Conservation (phyloP, 371 early-diverging fungal genomes). For the Mortierella sp. region DNA sequence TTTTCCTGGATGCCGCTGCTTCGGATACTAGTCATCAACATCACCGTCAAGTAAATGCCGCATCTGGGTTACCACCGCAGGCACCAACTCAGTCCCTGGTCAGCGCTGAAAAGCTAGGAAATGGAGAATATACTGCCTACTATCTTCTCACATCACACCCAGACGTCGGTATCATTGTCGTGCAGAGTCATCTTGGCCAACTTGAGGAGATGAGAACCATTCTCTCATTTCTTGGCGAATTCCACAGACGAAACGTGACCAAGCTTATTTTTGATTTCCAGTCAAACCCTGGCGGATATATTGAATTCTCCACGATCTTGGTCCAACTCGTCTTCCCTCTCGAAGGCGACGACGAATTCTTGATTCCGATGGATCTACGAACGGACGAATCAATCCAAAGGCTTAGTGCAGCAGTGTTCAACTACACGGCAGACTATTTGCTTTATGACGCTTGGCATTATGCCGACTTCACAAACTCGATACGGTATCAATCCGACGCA, state of each 20-base stretch:
- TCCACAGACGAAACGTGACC: constrained; percentile 18
- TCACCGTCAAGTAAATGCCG: too few species aligned
- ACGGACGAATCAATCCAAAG: constrained; percentile 16
- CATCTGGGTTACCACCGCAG: too few species aligned
- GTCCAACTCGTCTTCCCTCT: constrained; percentile 28
- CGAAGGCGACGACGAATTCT: not conserved
- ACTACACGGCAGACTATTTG: not conserved
- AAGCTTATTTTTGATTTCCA: constrained; percentile 40
- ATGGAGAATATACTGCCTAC: constrained; percentile 24
- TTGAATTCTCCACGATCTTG: constrained; percentile 18
- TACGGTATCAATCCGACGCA: constrained; percentile 10
- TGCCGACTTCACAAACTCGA: not conserved
- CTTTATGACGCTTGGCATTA: constrained; percentile 15
- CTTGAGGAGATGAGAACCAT: not conserved
- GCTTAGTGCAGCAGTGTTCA: constrained; percentile 1
- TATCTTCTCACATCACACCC: constrained; percentile 36
- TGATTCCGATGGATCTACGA: constrained; percentile 16
- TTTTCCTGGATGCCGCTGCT: not conserved
- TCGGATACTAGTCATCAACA: too few species aligned
- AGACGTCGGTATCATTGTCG: constrained; percentile 37
- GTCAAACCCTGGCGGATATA: constrained; percentile 36
- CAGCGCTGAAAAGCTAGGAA: constrained; percentile 13
- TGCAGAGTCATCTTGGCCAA: constrained; percentile 13
- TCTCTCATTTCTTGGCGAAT: not conserved
- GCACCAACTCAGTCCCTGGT: not conserved